Base-by-base conservation (phyloP, 331 rosid genomes). In the Rhamnella rubrinervis region DNA sequence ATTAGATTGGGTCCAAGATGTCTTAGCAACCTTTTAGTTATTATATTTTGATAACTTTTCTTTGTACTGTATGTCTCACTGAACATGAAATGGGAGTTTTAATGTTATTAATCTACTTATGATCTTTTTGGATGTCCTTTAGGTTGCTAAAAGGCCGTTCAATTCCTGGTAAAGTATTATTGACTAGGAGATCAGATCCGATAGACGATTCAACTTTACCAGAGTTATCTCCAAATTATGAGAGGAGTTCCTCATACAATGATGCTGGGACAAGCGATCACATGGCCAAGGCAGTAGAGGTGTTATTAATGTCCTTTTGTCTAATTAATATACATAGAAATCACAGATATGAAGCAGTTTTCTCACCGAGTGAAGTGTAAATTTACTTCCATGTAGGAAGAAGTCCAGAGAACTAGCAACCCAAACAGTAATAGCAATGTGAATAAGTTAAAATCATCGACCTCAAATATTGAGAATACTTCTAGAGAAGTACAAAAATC, bases 131-230 rank as follows among this genome's bases (percentile, higher is more conserved):
- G 25, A 6, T 66, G 74, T 68, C 59, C 63, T 61, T 20, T 78
- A 93, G 98, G 85, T 82, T 93, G 73, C 96, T 90, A 73, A 93
- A 90, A 79, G 98, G 98, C 66, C 97, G 97, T 53, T 85, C 87
- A 66, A 90, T 93, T 65, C 98, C 98, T 13, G 98, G 98, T 60
- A 93, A 93, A 83, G 83, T 90, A 25, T 73, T 93, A 41, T 72
- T 90, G 74, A 88, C 92, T 72, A 88, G 84, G 81, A 86, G 90
- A 75, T 71, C 81, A 59, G 88, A 84, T 19, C 77, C 87, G 10
- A 65, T 44, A 6, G 86, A 80, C 62, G 69, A 79, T 59, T 58
- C 86, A 21, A 81, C 65, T 40, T 63, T 74, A 69, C 82, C 66
- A 60, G 87, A 77, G 50, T 52, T 67, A 16, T 78, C 93, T 0